These are phyloP conservation scores for Forsythia suspensa DNA, from an alignment of 257 asterid species.

Conservation along the genomic window DNA sequence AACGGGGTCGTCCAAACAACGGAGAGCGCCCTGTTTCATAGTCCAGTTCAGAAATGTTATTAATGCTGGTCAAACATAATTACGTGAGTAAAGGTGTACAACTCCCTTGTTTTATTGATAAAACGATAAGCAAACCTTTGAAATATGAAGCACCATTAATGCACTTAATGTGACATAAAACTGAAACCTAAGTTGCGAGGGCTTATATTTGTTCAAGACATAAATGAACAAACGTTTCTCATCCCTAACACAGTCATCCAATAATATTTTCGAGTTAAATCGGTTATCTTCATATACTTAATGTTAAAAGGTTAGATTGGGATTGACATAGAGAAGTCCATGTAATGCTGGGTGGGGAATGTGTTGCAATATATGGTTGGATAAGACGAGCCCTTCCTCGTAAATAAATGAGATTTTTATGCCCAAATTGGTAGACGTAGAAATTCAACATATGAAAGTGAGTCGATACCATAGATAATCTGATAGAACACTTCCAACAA, in stretches of 20 bases:
- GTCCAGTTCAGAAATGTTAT: neutral
- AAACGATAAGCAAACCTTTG: neutral
- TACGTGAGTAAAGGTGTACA: neutral
- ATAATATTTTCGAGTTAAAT: neutral
- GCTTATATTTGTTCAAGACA: neutral
- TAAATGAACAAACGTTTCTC: too few relatives aligned
- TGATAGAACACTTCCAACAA: constrained; percentile 72
- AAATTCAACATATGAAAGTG: neutral
- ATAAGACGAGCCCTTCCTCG: neutral
- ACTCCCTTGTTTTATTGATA: neutral
- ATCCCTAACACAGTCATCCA: too few relatives aligned
- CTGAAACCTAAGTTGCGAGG: neutral
- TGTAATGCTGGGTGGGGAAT: neutral
- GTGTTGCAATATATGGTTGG: neutral
- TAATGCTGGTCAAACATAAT: neutral
- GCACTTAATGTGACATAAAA: too few relatives aligned
- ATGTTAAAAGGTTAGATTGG: neutral
- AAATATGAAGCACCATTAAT: neutral
- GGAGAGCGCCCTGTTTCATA: constrained; percentile 66
- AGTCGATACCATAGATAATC: constrained; percentile 71
- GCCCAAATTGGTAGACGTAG: constrained; percentile 1
- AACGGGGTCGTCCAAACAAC: constrained; percentile 84
- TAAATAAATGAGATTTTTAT: neutral
- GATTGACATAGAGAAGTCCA: neutral
- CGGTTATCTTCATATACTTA: neutral